Percentiles rank a stretch among this genome's conserved stretches.
Evolutionary conservation across 139 green algal species (phyloP).

Genomic region (Tetratostichococcus sp.): DNA sequence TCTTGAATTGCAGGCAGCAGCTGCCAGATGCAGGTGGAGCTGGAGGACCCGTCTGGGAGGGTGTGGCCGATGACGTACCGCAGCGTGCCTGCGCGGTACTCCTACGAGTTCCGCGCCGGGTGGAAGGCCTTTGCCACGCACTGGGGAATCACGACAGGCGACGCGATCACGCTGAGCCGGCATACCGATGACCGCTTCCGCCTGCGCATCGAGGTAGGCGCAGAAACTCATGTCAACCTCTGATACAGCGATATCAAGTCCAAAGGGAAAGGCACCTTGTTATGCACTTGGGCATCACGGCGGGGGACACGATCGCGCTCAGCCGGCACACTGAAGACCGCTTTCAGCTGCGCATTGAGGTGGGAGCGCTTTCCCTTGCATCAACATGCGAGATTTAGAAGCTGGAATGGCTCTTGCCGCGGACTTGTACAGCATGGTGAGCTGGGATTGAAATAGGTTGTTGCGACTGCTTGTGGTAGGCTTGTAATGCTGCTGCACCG

Average conservation of each 20-base stretch:
- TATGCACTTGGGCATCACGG: neutral
- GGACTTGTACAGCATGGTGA: too few species aligned
- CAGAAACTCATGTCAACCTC: too few species aligned
- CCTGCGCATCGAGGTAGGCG: neutral
- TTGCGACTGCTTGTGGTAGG: too few species aligned
- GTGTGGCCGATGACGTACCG: conserved; percentile 19
- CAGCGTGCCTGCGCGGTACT: conserved; percentile 14
- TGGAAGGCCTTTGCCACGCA: conserved; percentile 8
- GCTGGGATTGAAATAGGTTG: too few species aligned
- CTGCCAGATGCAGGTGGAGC: conserved; percentile 7
- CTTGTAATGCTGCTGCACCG: too few species aligned
- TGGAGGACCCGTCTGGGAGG: conserved; percentile 7
- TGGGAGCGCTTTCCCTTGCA: neutral
- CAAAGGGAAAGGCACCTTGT: neutral
- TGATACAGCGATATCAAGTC: too few species aligned
- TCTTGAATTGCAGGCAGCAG: neutral
- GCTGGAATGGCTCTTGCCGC: too few species aligned
- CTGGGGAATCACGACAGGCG: conserved; percentile 1
- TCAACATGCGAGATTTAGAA: too few species aligned
- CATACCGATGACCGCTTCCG: neutral
- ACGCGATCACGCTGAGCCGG: conserved; percentile 1
- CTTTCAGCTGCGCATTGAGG: neutral
- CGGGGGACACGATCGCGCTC: conserved; percentile 6
- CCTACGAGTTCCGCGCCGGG: conserved; percentile 18
- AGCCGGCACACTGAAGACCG: neutral